Evolutionary conservation across 2,329 filamentous ascomycete genomes (phyloP).

Genomic region (Hysterium pulicare): DNA sequence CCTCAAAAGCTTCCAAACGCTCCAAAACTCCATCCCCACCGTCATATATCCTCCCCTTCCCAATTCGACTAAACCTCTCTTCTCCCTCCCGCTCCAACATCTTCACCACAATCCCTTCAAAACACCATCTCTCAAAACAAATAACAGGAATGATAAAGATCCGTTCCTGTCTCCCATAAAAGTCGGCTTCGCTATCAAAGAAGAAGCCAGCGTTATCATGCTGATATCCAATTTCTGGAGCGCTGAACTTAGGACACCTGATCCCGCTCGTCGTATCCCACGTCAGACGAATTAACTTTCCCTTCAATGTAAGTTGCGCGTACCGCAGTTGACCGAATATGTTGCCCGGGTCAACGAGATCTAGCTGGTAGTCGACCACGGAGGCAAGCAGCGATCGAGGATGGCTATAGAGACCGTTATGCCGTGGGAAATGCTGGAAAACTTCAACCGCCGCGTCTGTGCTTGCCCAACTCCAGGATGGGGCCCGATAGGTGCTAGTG

Average conservation of each 20-base stretch:
- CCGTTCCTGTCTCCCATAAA: background rate
- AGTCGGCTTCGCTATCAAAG: background rate
- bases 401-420: too few relatives aligned
- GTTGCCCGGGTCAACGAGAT: background rate
- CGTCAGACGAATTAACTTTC: background rate
- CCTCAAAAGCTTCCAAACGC: background rate
- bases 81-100: background rate
- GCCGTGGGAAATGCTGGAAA: background rate
- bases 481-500: background rate
- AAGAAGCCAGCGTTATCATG: background rate
- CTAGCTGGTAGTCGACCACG: background rate
- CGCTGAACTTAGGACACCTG: background rate
- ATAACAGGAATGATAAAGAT: background rate
- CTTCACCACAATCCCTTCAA: background rate
- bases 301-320: background rate
- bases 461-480: constrained; percentile 6
- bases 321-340: background rate
- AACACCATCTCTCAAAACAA: background rate
- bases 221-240: background rate
- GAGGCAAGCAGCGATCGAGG: background rate
- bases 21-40: background rate
- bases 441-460: background rate
- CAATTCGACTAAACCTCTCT: background rate
- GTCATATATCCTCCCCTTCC: background rate
- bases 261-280: background rate